Percentiles rank a stretch among this genome's conserved stretches.
Evolutionary conservation across 2,329 filamentous ascomycete genomes (phyloP).

Genomic region (Dissoconium aciculare): DNA sequence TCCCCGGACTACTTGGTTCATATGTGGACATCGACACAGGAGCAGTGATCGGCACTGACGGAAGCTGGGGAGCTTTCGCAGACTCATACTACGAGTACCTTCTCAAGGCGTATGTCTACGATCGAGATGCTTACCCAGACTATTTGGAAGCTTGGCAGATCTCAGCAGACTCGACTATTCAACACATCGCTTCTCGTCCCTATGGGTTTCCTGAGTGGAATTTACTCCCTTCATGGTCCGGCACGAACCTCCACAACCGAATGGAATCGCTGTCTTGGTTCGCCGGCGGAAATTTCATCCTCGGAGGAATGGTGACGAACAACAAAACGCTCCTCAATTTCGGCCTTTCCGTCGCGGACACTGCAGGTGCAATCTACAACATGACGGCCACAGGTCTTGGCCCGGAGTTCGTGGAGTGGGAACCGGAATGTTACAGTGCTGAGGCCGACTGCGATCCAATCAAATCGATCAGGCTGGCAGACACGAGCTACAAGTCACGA

Average conservation of each 20-base stretch:
- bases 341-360: conserved; percentile 19
- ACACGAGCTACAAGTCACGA: conserved; percentile 11
- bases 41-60: conserved; percentile 15
- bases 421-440: conserved; percentile 8
- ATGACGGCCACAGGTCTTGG: conserved; percentile 17
- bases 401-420: conserved; percentile 19
- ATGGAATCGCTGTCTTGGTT: conserved; percentile 22
- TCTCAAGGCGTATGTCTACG: conserved; percentile 23
- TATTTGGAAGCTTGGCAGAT: conserved; percentile 20
- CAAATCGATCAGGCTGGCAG: conserved; percentile 9
- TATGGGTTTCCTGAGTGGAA: conserved; percentile 20
- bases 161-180: conserved; percentile 21
- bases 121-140: conserved; percentile 13
- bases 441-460: conserved; percentile 2
- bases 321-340: conserved; percentile 17
- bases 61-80: conserved; percentile 20
- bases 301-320: conserved; percentile 18
- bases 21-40: conserved; percentile 17
- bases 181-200: conserved; percentile 17
- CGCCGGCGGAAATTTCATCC: conserved; percentile 22
- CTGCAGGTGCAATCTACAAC: conserved; percentile 13
- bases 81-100: conserved; percentile 24
- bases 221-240: conserved; percentile 18
- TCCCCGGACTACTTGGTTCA: conserved; percentile 20
- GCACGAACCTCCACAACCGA: conserved; percentile 8